These are phyloP conservation scores for Alternaria sp. DNA, from an alignment of 2,329 filamentous ascomycete genomes.

Conservation along the genomic window DNA sequence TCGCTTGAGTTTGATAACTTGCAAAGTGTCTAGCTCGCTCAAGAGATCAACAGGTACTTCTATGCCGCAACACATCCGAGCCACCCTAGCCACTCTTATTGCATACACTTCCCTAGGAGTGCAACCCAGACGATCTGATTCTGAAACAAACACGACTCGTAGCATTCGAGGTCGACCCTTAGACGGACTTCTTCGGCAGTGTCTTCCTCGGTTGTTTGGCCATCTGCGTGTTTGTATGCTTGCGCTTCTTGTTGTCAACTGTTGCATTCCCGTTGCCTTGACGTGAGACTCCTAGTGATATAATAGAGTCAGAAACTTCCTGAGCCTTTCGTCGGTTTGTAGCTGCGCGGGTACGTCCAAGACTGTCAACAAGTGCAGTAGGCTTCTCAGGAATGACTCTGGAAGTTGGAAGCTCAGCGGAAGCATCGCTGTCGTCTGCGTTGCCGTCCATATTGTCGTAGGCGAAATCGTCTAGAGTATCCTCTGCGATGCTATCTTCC, in stretches of 20 bases:
- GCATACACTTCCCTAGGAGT: background rate
- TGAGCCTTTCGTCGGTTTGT: conserved; percentile 9
- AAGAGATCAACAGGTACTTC: background rate
- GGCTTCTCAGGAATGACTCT: background rate
- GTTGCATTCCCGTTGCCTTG: background rate
- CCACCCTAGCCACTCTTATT: background rate
- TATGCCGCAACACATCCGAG: background rate
- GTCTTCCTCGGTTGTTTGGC: conserved; percentile 1
- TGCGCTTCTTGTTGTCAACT: conserved; percentile 4
- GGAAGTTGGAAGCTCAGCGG: background rate
- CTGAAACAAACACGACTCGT: background rate
- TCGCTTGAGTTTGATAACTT: background rate
- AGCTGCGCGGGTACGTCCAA: conserved; percentile 14
- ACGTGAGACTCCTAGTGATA: background rate
- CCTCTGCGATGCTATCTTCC: background rate
- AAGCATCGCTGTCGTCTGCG: background rate
- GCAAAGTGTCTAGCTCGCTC: background rate
- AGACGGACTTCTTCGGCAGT: background rate
- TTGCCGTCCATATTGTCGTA: background rate
- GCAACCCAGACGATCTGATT: background rate
- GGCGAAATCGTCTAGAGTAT: background rate
- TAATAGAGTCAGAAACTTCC: background rate
- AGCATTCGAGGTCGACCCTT: background rate
- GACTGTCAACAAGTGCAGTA: conserved; percentile 6
- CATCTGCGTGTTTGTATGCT: background rate